Evolutionary conservation across 495 filamentous ascomycete species (phyloP).

Genomic region (Aspergillus bridgeri): DNA sequence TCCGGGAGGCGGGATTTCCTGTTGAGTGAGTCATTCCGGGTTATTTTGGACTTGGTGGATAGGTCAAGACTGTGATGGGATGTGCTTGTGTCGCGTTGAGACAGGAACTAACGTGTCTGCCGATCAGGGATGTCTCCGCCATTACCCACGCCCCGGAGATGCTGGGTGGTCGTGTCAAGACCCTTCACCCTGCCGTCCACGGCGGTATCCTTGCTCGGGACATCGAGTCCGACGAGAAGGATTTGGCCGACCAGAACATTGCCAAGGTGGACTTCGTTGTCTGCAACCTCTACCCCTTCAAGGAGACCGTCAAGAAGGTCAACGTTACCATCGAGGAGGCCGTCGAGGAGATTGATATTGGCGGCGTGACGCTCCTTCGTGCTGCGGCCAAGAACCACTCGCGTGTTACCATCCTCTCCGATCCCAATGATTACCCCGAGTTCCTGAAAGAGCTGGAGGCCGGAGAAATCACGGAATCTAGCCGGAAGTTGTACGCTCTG

Average conservation of each 20-base stretch:
- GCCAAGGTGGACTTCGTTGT: conserved; percentile 96
- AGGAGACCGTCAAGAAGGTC: conserved; percentile 93
- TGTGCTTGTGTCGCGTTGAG: neutral
- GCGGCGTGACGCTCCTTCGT: conserved; percentile 91
- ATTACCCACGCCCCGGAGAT: conserved; percentile 99
- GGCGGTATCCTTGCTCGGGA: conserved; percentile 90
- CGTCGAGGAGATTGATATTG: conserved; percentile 98
- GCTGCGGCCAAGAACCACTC: conserved; percentile 97
- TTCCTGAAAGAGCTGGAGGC: conserved; percentile 87
- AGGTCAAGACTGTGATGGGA: neutral
- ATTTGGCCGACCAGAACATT: conserved; percentile 95
- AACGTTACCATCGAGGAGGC: conserved; percentile 95
- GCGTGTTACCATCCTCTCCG: conserved; percentile 90
- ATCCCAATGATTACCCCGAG: conserved; percentile 87
- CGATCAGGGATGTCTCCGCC: conserved; percentile 84
- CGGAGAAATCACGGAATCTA: conserved; percentile 78
- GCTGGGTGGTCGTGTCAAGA: conserved; percentile 94
- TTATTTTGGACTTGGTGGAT: neutral
- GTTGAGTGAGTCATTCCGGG: conserved; percentile 66
- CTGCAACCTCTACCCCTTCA: conserved; percentile 98
- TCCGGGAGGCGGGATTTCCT: conserved; percentile 88
- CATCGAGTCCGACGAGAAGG: conserved; percentile 89
- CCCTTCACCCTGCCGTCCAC: conserved; percentile 92
- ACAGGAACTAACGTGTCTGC: neutral
- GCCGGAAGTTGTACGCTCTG: conserved; percentile 81